Conservation (phyloP, 2,329 filamentous ascomycete species). For the Phaeosphaeria sp. region DNA sequence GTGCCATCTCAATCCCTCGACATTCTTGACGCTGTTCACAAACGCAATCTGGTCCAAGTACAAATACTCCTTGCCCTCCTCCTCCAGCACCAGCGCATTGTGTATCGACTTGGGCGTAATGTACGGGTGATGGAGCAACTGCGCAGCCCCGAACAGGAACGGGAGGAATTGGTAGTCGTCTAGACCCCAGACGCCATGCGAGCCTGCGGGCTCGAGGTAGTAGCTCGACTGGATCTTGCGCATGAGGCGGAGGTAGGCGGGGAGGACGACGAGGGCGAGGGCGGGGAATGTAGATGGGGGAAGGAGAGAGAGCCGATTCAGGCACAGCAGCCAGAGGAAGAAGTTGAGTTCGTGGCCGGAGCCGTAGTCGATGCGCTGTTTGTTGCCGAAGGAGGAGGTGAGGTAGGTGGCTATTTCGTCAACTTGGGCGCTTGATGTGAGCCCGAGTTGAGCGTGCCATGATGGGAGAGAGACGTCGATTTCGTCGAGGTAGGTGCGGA, state of each 20-base stretch:
- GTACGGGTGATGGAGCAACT: slow-evolving; percentile 70
- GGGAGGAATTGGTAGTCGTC: slow-evolving; percentile 62
- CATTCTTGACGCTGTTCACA: slow-evolving; percentile 95
- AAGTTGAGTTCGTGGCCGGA: slow-evolving; percentile 98
- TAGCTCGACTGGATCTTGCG: slow-evolving; percentile 87
- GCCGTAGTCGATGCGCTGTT: slow-evolving; percentile 85
- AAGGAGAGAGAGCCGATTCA: slow-evolving; percentile 78
- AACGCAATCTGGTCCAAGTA: slow-evolving; percentile 93
- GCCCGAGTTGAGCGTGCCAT: slow-evolving; percentile 70
- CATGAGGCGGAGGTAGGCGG: slow-evolving; percentile 85
- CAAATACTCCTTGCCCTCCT: slow-evolving; percentile 81
- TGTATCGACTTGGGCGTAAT: slow-evolving; percentile 71
- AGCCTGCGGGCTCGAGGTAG: slow-evolving; percentile 82
- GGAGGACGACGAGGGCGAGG: slow-evolving; percentile 79
- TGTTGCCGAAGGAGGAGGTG: slow-evolving; percentile 82
- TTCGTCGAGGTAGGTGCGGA: slow-evolving; percentile 79
- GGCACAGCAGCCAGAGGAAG: slow-evolving; percentile 92
- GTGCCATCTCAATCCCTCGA: slow-evolving; percentile 94
- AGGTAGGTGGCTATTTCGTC: slow-evolving; percentile 82
- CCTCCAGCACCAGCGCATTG: slow-evolving; percentile 84
- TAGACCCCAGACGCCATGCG: slow-evolving; percentile 60
- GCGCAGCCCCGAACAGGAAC: slow-evolving; percentile 58
- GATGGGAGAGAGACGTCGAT: slow-evolving; percentile 53
- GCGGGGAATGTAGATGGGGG: slow-evolving; percentile 70
- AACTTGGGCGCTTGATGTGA: slow-evolving; percentile 61